Evolutionary conservation across 148 eudicot genomes (phyloP).

Genomic region (Vaccinium vitisidaea): DNA sequence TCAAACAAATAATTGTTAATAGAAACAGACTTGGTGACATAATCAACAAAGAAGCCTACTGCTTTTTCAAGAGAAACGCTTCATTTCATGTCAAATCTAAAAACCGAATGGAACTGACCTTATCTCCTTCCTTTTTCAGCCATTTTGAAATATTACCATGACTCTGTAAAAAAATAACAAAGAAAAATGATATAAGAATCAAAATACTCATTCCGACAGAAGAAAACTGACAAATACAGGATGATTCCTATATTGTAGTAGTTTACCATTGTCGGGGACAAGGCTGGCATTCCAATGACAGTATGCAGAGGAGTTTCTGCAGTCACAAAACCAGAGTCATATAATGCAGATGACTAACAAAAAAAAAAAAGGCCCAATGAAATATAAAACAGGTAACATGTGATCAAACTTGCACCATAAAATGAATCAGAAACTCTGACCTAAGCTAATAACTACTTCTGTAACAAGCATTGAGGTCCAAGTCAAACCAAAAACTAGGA

Average conservation of each 20-base stretch:
- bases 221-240: background rate
- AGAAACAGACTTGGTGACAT: background rate
- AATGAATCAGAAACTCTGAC: background rate
- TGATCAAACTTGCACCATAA: background rate
- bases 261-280: conserved; percentile 95
- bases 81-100: background rate
- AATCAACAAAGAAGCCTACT: background rate
- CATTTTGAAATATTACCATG: conserved; percentile 94
- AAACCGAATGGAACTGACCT: conserved; percentile 44
- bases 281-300: conserved; percentile 85
- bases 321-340: conserved; percentile 18
- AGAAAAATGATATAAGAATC: background rate
- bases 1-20: conserved; percentile 19
- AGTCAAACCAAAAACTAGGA: background rate
- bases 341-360: background rate
- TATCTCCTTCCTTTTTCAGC: conserved; percentile 92
- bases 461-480: background rate
- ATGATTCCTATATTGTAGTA: background rate
- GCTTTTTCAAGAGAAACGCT: conserved; percentile 2
- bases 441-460: background rate
- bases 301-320: conserved; percentile 61
- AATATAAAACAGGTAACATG: background rate
- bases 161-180: conserved; percentile 39
- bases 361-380: background rate
- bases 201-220: background rate